A percentile compares a stretch with the other conserved stretches of the same genome.
Evolutionary conservation across 1,284 basidiomycete species (phyloP).

Genomic region (Volvariella surrecta): DNA sequence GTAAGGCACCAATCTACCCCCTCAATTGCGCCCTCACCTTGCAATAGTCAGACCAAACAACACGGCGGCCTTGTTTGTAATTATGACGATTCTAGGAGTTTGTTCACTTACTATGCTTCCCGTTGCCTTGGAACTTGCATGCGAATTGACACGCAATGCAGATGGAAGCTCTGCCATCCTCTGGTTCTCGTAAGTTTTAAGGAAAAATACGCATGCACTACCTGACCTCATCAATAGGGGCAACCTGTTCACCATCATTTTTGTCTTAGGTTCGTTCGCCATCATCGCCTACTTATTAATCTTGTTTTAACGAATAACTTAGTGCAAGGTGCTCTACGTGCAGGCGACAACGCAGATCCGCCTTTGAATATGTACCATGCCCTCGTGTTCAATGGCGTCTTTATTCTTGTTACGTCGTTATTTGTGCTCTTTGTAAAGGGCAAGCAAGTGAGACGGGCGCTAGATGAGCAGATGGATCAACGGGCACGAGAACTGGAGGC

Average conservation of each 20-base stretch:
- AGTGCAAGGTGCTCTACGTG: conserved; percentile 62
- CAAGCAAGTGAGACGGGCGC: conserved; percentile 46
- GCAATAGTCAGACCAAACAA: conserved; percentile 51
- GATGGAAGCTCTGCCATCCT: conserved; percentile 66
- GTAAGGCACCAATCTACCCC: conserved; percentile 25
- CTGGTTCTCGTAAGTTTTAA: conserved; percentile 52
- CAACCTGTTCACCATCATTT: conserved; percentile 56
- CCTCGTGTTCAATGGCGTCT: conserved; percentile 52
- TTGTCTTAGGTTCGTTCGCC: conserved; percentile 46
- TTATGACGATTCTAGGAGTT: conserved; percentile 61
- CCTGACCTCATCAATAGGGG: conserved; percentile 30
- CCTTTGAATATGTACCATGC: conserved; percentile 61
- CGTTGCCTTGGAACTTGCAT: conserved; percentile 64
- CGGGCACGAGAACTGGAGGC: conserved; percentile 16
- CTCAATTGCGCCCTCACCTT: background rate
- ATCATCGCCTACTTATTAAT: background rate
- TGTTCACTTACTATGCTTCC: conserved; percentile 62
- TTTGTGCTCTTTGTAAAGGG: conserved; percentile 44
- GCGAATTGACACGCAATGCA: conserved; percentile 69
- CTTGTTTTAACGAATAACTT: background rate
- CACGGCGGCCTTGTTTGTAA: conserved; percentile 46
- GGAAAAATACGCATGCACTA: conserved; percentile 3
- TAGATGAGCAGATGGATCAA: conserved; percentile 38
- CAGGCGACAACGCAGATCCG: conserved; percentile 44
- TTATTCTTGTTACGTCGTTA: conserved; percentile 30